Base-by-base conservation (phyloP, 2,329 filamentous ascomycete genomes). In the Myriosclerotinia curreyana region DNA sequence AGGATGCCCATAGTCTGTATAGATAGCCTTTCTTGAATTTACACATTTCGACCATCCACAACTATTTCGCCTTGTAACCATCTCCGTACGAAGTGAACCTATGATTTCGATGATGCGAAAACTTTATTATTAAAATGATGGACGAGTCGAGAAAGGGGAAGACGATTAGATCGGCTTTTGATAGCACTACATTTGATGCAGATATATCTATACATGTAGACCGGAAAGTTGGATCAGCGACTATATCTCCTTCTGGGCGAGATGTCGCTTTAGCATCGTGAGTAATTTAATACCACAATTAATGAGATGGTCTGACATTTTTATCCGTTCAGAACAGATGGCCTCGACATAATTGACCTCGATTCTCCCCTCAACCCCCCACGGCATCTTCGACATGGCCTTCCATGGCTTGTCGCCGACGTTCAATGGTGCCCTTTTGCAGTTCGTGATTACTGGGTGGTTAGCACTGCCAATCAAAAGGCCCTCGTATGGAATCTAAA, bases 361-460 rank as follows among this genome's bases (percentile, higher is more conserved):
- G 93, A 97, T 77, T 92, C 88, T 14, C 92, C 92, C 0, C 95
- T 92, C 74, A 95, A 89, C 66, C 89, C 90, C 12, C 94, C 94
- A 22, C 88, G 92, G 22, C 89, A 92, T 71, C 82, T 97, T 70
- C 89, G 89, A 67, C 91, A 96, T 76, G 89, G 91, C 63, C 87
- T 92, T 51, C 89, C 91, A n/a, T 97, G 93, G 92, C 87, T 96
- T 60, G 93, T 96, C 6, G 92, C 94, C 14, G 94, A 97, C 76
- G 93, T 96, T 38, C 94, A 97, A 76, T 97, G 94, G 94, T 96
- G 92, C 14, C 94, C 94, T 0, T 96, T 97, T 75, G 90, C 93
- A 15, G 86, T 85, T 25, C 86, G 93, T 55, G 91, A 96, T 75
- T 93, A 93, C 72, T 97, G 94, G 93, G 89, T 97, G 22, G 91